Evolutionary conservation across 805 yeast genomes (phyloP), one percentile per base, ranked within the genome.

Genomic region (Wickerhamomyces rabaulensis): DNA sequence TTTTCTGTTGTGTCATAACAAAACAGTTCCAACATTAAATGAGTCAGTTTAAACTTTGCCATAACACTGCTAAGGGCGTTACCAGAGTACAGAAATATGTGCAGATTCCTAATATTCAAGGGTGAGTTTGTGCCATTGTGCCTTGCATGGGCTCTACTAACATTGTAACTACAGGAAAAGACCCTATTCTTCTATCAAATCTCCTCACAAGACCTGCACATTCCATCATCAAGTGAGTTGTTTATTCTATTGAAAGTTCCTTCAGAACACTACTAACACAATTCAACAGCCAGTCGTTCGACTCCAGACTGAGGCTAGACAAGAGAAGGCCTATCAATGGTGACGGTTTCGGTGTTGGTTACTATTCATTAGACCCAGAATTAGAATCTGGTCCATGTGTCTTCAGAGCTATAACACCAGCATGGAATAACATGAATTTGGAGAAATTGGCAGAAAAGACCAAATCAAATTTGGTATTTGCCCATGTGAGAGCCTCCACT

Each of bases 271-370:
- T 13, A 17, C 26, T 26, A 39, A 23, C 31, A 20, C 6, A 21
- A 15, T 27, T 9, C 13, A 23, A 22, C 27, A 66, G 70, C 64
- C 99, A 94, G 62, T 87, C 96, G 3, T 94, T 87, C 60, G 99
- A 94, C 63, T 82, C 94, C 37, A 68, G 99, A 42, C 73, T 94
- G 36, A 74, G 99, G 46, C 73, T 94, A 16, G 98, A 94, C 60
- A 83, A 81, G 57, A 66, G 95, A 53, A 79, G 96, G 44, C 98
- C 99, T 2, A 88, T 94, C 55, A 94, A 94, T 63, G 99, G 99
- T 38, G 99, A 94, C 65, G 99, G 99, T 0, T 94, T 94, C 65
- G 99, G 99, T 2, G 92, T 94, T 20, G 98, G 98, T 1, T 94
- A 94, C 67, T 94, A 94, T 61, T 74, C 82, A 4, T 57, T 69